Base-by-base conservation (phyloP, 2,329 filamentous ascomycete genomes). In the Colletotrichum aenigma region DNA sequence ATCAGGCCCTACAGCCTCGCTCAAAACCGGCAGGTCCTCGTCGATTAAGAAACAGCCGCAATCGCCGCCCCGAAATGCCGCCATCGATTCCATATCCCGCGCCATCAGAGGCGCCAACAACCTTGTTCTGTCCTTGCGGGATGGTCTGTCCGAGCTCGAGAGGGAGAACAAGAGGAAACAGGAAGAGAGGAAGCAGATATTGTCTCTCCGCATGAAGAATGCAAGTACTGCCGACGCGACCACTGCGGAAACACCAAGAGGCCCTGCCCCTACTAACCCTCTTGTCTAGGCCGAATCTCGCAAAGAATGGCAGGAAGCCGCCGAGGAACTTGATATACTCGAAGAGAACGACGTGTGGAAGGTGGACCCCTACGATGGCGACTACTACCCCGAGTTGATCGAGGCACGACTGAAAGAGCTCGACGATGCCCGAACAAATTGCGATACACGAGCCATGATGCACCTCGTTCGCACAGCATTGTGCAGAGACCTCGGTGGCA, bases 291-390 rank as follows among this genome's bases (percentile, higher is more conserved):
- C 95, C 76, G 89, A 91, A 75, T 91, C 91, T 2, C 90, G 93
- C 79, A 86, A 89, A 66, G 92, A 96, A 81, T 98, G 96, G 95
- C 90, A 93, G 78, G 87, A 87, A 18, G 94, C 94, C 12, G 96
- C 96, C 4, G 89, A 88, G 58, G 93, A 96, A 81, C 90, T 98
- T 58, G 96, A 98, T 81, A 83, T 89, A 12, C 86, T 98, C 16
- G 95, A 98, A 82, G 93, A 93, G 61, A 95, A 96, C 81, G 93
- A 96, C 78, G 85, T 88, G 32, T 98, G 96, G 96, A 98, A 98
- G 82, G 83, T 88, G 36, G 91, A 94, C 66, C 85, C 90, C 10
- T 82, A 81, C 2, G 84, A 89, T n/a, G 86, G 89, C 62, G 93
- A 96, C 79, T 97, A 96, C 83, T 92, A 96, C 80, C 90, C 92